Conservation (phyloP, 192 early-diverging fungal genomes). For the Chytriomyces sp. region DNA sequence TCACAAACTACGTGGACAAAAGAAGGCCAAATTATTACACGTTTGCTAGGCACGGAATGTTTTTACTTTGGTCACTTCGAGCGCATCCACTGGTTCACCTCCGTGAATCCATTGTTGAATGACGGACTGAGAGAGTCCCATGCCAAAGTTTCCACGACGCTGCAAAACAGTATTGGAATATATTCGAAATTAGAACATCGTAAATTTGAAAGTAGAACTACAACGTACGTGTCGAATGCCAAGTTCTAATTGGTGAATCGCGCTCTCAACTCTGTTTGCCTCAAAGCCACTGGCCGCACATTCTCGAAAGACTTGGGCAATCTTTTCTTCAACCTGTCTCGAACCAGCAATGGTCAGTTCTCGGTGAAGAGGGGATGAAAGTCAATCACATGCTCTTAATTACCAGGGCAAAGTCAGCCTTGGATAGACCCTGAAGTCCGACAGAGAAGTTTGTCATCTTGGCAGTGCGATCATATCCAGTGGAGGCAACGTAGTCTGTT, state of each 20-base stretch:
- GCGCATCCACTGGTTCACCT: constrained; percentile 78
- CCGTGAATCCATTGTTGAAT: constrained; percentile 89
- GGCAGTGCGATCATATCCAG: constrained; percentile 83
- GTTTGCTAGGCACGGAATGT: neutral
- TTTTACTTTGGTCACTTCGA: constrained; percentile 76
- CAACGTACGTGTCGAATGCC: constrained; percentile 79
- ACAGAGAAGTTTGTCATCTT: constrained; percentile 67
- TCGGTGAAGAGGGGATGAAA: neutral
- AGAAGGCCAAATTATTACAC: neutral
- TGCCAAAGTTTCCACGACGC: constrained; percentile 87
- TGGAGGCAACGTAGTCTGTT: constrained; percentile 86
- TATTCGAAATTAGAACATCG: neutral
- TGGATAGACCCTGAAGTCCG: constrained; percentile 85
- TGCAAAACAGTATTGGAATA: constrained; percentile 30
- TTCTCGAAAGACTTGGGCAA: constrained; percentile 71
- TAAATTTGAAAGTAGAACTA: neutral
- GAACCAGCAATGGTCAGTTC: neutral
- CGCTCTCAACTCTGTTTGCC: constrained; percentile 75
- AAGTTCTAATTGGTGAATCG: constrained; percentile 88
- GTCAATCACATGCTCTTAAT: constrained; percentile 10
- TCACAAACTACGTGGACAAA: constrained; percentile 59
- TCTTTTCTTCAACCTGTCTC: constrained; percentile 65
- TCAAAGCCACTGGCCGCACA: constrained; percentile 80
- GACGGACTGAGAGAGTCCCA: constrained; percentile 77
- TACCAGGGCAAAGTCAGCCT: constrained; percentile 66